Conservation (phyloP, 2,329 filamentous ascomycete genomes). For the Ophiosphaerella korrae region DNA sequence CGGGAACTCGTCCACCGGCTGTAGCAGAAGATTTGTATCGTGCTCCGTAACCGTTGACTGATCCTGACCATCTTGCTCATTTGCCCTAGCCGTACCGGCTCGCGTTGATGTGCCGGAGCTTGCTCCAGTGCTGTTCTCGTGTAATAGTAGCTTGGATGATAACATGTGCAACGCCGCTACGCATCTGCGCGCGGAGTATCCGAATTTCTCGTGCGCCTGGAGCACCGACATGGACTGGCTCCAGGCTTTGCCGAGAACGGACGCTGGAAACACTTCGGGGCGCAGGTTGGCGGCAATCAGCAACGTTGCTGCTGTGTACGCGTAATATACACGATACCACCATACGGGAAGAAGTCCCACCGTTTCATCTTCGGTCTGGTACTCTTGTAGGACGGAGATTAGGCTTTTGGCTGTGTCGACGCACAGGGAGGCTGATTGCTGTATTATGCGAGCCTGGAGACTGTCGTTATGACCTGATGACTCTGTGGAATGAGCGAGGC, state of each 20-base stretch:
- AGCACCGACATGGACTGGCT: background rate
- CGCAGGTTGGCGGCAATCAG: background rate
- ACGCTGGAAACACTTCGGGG: background rate
- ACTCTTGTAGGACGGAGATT: background rate
- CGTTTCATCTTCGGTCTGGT: background rate
- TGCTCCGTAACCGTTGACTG: background rate
- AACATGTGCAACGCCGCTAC: background rate
- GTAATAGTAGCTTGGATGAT: background rate
- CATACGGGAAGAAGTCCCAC: background rate
- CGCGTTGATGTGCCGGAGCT: background rate
- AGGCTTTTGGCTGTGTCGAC: background rate
- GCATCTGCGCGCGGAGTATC: background rate
- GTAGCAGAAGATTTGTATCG: background rate
- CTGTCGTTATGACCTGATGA: background rate
- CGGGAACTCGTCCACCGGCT: background rate
- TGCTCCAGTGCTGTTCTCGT: background rate
- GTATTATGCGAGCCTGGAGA: background rate
- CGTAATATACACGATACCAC: slow-evolving; percentile 3
- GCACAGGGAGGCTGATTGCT: background rate
- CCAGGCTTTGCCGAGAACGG: background rate
- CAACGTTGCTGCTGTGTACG: background rate
- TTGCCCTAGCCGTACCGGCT: background rate
- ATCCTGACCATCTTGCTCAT: background rate
- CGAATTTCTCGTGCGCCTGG: background rate
- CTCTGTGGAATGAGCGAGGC: background rate